Evolutionary conservation across 116 monocot genomes (phyloP), one percentile per base, ranked within the genome.

Genomic region (Thalassia testudinum): DNA sequence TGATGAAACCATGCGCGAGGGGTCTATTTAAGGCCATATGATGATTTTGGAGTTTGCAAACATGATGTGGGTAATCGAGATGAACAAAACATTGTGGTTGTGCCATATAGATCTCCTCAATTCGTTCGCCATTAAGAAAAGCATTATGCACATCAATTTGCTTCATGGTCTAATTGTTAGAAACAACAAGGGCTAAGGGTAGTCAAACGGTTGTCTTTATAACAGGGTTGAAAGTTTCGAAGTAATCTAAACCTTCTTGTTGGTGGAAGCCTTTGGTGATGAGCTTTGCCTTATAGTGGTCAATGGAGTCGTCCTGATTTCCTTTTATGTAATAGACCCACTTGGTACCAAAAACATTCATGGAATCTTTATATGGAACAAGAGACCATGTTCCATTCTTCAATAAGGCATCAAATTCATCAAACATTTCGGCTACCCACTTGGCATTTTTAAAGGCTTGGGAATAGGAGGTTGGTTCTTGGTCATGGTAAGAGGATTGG

Each of bases 61-160:
- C 10, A 10, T 34, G 10, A 34, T 34, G 3, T 5, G 30, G 30
- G 30, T 5, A 34, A 5, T 34, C 30, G 10, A 34, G 30, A 42
- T 62, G 17, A 24, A 42, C 23, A 22, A 52, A 52, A 1, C 52
- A 34, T 49, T 13, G 62, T 40, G 52, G 38, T 62, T 52, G 62
- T 5, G 14, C 12, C 40, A 62, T 62, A 26, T 52, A 62, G 0
- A 62, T n/a, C 0, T 52, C 50, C 24, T 62, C 62, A 14, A 13
- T 0, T 22, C 50, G 21, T 1, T 24, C 16, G 19, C 51, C 62
- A 25, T 52, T 15, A 1, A 62, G 52, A 30, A 62, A 62, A 8
- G 52, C 40, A 42, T 62, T 62, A 17, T 24, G 21, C 13, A 62
- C 24, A 42, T 62, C 62, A 18, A 62, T 5, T 49, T 60, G 47